Conservation (phyloP, 2,329 filamentous ascomycete genomes). For the Talaromyces funiculosus region DNA sequence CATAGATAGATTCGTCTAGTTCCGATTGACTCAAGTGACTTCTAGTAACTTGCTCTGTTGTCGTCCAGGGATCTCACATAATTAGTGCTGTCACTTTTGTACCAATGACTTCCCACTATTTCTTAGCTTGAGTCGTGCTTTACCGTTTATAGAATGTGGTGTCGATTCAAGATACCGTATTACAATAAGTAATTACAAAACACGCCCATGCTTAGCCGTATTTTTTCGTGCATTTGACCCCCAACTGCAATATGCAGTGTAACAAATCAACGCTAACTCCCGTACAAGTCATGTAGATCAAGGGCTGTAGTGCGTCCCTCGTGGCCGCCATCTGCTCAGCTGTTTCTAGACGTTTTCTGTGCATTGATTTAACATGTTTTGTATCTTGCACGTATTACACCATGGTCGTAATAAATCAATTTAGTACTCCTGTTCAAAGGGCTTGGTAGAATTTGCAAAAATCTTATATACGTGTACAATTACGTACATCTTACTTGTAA, state of each 20-base stretch:
- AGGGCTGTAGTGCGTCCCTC: conserved; percentile 2
- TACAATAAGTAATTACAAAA: neutral
- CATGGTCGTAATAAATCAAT: neutral
- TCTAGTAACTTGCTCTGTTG: too few relatives aligned
- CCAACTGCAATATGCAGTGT: neutral
- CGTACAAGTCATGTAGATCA: neutral
- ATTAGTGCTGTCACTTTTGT: too few relatives aligned
- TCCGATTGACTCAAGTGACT: too few relatives aligned
- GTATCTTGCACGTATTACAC: neutral
- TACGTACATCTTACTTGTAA: neutral
- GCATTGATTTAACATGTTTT: neutral
- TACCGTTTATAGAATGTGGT: too few relatives aligned
- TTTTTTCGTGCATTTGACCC: neutral
- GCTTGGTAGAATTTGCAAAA: neutral
- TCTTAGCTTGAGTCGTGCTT: too few relatives aligned
- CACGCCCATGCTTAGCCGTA: neutral
- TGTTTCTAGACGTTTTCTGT: conserved; percentile 4
- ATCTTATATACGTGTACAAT: neutral
- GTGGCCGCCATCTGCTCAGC: conserved; percentile 14
- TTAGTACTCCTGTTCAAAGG: neutral
- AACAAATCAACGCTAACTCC: neutral
- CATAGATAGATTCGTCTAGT: too few relatives aligned
- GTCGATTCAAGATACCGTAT: too few relatives aligned
- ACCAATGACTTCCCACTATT: too few relatives aligned
- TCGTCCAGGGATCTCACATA: too few relatives aligned